phyloP scores from a whole-genome alignment of 2,329 filamentous ascomycete genomes.

The Trichoderma semiorbis region DNA sequence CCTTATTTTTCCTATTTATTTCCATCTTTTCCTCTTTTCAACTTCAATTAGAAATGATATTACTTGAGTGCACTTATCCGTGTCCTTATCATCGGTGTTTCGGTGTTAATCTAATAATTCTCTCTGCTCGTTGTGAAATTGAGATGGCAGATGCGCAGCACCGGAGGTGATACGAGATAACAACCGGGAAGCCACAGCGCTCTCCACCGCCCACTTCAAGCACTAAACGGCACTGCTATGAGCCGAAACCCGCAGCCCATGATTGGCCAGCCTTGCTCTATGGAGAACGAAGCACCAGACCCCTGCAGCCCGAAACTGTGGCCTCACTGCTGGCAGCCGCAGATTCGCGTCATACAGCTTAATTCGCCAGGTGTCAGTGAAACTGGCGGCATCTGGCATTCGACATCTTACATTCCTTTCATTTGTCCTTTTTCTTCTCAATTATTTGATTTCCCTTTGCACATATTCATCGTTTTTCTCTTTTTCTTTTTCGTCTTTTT shows the following conservation, averaged over 20 bases:
- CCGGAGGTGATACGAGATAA: not conserved
- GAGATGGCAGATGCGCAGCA: not conserved
- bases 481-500: not conserved
- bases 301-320: constrained; percentile 2
- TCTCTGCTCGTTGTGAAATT: not conserved
- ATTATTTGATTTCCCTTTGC: not conserved
- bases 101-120: not conserved
- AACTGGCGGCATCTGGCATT: constrained; percentile 2
- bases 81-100: not conserved
- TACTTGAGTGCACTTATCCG: not conserved
- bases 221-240: not conserved
- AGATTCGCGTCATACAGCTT: not conserved
- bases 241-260: not conserved
- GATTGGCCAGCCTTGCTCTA: constrained; percentile 11
- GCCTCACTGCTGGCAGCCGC: constrained; percentile 10
- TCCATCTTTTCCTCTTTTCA: not conserved
- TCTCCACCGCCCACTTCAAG: not conserved
- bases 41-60: not conserved
- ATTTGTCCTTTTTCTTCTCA: not conserved
- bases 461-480: not conserved
- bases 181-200: not conserved
- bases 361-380: constrained; percentile 12
- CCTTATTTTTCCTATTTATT: not conserved
- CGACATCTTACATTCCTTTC: not conserved
- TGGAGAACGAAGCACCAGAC: not conserved